These are phyloP conservation scores for Hordeum pubiflorum DNA, from an alignment of 202 grass and related monocot species.

Conservation along the genomic window DNA sequence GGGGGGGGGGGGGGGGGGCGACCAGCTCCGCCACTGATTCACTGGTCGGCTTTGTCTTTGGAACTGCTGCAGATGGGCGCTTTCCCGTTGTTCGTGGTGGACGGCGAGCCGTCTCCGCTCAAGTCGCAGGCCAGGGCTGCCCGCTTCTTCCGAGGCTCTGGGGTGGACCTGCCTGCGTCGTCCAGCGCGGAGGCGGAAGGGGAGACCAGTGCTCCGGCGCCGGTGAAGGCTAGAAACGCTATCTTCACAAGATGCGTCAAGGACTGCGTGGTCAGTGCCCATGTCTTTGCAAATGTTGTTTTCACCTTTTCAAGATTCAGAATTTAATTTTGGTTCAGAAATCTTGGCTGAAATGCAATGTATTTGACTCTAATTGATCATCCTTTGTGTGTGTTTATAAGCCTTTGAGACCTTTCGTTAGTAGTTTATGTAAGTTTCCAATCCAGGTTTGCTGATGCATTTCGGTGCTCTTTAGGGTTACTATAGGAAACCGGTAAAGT, in stretches of 20 bases:
- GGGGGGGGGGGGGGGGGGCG: too few species aligned
- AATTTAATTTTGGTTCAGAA: not conserved
- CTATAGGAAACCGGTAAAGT: not conserved
- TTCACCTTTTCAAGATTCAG: not conserved
- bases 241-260: constrained; percentile 47
- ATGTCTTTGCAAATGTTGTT: not conserved
- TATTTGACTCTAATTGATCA: not conserved
- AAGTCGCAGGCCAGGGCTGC: constrained; percentile 73
- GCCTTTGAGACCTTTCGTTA: not conserved
- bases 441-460: not conserved
- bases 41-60: not conserved
- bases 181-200: constrained; percentile 17
- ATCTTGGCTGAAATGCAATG: not conserved
- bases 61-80: constrained; percentile 62
- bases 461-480: not conserved
- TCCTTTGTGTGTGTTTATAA: not conserved
- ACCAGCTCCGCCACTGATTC: too few species aligned
- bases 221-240: constrained; percentile 36
- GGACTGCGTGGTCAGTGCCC: constrained; percentile 64
- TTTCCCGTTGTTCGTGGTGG: constrained; percentile 87
- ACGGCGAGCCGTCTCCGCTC: constrained; percentile 71
- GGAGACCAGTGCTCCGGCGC: constrained; percentile 21
- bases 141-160: constrained; percentile 73
- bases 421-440: not conserved
- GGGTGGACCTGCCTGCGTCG: constrained; percentile 41